Evolutionary conservation across 148 eudicot species (phyloP).

Genomic region (Cornus controversa): DNA sequence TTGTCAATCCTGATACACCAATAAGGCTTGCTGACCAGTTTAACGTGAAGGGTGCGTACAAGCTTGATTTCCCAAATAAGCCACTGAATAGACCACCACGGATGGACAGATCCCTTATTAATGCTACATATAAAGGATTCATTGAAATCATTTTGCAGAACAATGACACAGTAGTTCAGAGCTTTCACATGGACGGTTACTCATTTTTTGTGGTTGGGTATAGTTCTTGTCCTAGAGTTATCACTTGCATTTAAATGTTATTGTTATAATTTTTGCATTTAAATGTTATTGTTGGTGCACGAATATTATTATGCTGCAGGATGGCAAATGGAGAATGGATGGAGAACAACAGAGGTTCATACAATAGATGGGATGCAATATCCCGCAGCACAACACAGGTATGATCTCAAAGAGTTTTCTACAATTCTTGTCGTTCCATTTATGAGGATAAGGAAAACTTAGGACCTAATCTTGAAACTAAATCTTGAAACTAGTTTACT

Average conservation of each 20-base stretch:
- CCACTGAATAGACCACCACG: conserved; percentile 54
- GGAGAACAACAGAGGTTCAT: conserved; percentile 56
- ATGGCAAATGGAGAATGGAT: conserved; percentile 93
- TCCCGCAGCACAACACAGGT: conserved; percentile 86
- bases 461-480: not conserved
- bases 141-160: conserved; percentile 79
- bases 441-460: not conserved
- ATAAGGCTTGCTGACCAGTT: conserved; percentile 75
- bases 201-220: conserved; percentile 96
- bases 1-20: conserved; percentile 77
- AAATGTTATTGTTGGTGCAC: not conserved
- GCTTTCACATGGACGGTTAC: conserved; percentile 86
- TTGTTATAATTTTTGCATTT: not conserved
- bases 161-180: conserved; percentile 86
- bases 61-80: conserved; percentile 66
- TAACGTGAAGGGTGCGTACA: conserved; percentile 68
- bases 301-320: conserved; percentile 35
- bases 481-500: not conserved
- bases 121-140: conserved; percentile 82
- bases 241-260: not conserved
- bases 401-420: conserved; percentile 4
- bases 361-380: conserved; percentile 94
- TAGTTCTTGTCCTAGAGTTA: conserved; percentile 3
- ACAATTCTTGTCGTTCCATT: not conserved
- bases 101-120: conserved; percentile 62